Evolutionary conservation across 2,329 filamentous ascomycete species (phyloP).

Genomic region (Torrubiella hemipterigena): DNA sequence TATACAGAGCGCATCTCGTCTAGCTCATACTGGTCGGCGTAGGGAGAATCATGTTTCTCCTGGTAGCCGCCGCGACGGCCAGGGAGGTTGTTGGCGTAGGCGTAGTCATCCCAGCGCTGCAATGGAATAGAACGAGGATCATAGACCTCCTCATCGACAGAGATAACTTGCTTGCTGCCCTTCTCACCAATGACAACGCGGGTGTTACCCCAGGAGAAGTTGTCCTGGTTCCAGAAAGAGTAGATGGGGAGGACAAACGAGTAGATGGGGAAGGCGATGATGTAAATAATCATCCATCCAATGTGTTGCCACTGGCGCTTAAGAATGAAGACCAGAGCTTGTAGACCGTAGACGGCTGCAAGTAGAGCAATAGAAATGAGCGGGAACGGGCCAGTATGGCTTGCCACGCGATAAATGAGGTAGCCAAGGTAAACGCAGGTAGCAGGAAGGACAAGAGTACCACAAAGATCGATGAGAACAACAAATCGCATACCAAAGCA

Average conservation of each 20-base stretch:
- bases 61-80: conserved; percentile 66
- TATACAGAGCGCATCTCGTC: conserved; percentile 97
- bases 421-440: conserved; percentile 81
- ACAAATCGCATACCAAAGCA: conserved; percentile 97
- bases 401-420: conserved; percentile 69
- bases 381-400: conserved; percentile 62
- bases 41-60: conserved; percentile 53
- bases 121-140: conserved; percentile 88
- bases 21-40: conserved; percentile 82
- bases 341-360: conserved; percentile 85
- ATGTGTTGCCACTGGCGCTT: conserved; percentile 98
- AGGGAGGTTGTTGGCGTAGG: conserved; percentile 71
- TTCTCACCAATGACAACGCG: conserved; percentile 94
- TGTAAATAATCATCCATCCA: conserved; percentile 99
- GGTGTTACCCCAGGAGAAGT: conserved; percentile 98
- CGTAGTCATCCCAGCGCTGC: conserved; percentile 96
- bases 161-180: conserved; percentile 80
- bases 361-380: conserved; percentile 81
- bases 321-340: conserved; percentile 90
- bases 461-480: conserved; percentile 86
- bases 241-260: conserved; percentile 85
- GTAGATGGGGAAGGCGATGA: conserved; percentile 90
- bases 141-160: conserved; percentile 73
- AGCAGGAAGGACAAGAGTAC: conserved; percentile 83
- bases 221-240: conserved; percentile 99